phyloP scores from a whole-genome alignment of 257 asterid genomes.

The Phtheirospermum japonicum region DNA sequence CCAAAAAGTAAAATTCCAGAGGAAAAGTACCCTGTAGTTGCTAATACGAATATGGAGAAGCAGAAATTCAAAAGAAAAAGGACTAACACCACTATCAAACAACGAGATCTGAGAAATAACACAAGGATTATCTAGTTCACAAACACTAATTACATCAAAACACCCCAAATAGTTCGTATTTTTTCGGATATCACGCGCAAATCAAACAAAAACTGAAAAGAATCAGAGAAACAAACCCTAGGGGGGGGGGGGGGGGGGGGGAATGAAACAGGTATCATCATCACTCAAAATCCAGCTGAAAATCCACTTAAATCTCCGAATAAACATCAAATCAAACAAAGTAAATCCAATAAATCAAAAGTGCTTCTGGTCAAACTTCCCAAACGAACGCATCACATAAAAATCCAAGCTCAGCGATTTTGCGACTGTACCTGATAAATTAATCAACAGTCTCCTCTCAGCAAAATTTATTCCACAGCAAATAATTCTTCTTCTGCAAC shows the following conservation, averaged over 20 bases:
- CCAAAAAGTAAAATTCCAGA: not conserved
- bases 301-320: constrained; percentile 11
- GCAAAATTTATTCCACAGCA: not conserved
- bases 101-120: constrained; percentile 31
- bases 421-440: not conserved
- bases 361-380: constrained; percentile 4
- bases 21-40: constrained; percentile 1
- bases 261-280: too few relatives aligned
- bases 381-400: constrained; percentile 3
- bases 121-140: constrained; percentile 17
- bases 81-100: not conserved
- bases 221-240: constrained; percentile 24
- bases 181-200: not conserved
- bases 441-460: not conserved
- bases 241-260: too few relatives aligned
- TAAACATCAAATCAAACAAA: constrained; percentile 11
- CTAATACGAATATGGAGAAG: not conserved
- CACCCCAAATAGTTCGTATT: not conserved
- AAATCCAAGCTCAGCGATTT: constrained; percentile 13
- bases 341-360: not conserved
- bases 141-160: constrained; percentile 15
- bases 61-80: not conserved
- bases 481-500: not conserved
- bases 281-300: constrained; percentile 10
- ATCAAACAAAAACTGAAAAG: constrained; percentile 15